These are phyloP conservation scores for Linnemannia schmuckeri DNA, from an alignment of 192 early-diverging fungal genomes.

Conservation along the genomic window DNA sequence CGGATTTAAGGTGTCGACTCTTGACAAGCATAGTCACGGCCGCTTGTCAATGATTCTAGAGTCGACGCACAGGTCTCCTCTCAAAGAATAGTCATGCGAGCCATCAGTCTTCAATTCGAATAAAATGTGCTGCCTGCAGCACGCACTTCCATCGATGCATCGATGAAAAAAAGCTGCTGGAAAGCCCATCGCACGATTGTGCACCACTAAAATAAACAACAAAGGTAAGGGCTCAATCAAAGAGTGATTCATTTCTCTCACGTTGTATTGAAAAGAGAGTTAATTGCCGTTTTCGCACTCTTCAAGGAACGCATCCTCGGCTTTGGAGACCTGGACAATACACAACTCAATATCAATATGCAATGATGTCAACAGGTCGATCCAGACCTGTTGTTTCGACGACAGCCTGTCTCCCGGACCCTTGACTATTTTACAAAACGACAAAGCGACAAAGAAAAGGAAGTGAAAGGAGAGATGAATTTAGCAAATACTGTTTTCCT, in stretches of 20 bases:
- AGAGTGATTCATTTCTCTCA: not conserved
- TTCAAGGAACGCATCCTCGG: constrained; percentile 49
- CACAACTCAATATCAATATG: constrained; percentile 75
- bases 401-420: constrained; percentile 78
- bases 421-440: constrained; percentile 60
- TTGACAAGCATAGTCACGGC: not conserved
- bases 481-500: not conserved
- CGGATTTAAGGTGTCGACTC: not conserved
- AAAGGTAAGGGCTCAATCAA: not conserved
- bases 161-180: not conserved
- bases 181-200: not conserved
- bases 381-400: constrained; percentile 75
- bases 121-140: not conserved
- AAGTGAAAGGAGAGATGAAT: not conserved
- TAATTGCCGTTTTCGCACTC: constrained; percentile 26
- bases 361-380: constrained; percentile 67
- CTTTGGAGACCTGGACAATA: constrained; percentile 62
- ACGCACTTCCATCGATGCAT: not conserved
- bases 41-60: not conserved
- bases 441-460: not conserved
- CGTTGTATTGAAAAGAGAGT: not conserved
- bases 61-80: not conserved
- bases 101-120: not conserved
- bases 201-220: not conserved
- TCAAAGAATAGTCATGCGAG: not conserved